Conservation (phyloP, 2,329 filamentous ascomycete species). For the Drechslerella dactyloides region DNA sequence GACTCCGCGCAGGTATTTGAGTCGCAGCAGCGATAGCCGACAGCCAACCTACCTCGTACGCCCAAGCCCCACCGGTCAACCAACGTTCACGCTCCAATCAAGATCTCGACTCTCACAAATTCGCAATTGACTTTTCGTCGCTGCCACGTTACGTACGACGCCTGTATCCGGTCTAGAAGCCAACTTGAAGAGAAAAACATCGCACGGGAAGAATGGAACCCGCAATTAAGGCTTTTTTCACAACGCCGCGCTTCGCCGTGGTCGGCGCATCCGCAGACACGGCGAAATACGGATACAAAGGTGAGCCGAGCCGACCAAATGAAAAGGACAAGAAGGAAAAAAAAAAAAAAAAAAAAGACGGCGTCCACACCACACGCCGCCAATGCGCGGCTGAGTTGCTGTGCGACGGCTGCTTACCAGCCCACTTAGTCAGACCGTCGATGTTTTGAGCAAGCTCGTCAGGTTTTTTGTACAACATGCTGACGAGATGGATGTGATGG, state of each 20-base stretch:
- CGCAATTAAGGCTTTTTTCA: constrained; percentile 77
- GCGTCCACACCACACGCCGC: neutral
- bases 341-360: neutral
- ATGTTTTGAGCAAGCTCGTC: constrained; percentile 3
- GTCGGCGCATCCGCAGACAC: constrained; percentile 86
- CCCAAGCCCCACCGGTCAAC: no score
- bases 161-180: no score
- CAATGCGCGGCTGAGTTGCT: neutral
- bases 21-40: no score
- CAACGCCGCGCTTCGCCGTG: constrained; percentile 70
- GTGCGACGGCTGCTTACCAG: constrained; percentile 16
- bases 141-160: no score
- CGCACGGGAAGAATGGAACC: constrained; percentile 65
- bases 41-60: no score
- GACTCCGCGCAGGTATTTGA: no score
- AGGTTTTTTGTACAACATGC: neutral
- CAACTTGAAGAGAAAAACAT: no score
- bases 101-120: no score
- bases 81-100: no score
- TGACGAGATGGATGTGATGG: constrained; percentile 36
- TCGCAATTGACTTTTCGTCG: no score
- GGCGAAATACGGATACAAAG: constrained; percentile 85
- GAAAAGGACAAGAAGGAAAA: neutral
- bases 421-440: constrained; percentile 1
- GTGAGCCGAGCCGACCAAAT: constrained; percentile 60